Conservation (phyloP, 129 eudicot species). For the Chrysanthemum seticuspe region DNA sequence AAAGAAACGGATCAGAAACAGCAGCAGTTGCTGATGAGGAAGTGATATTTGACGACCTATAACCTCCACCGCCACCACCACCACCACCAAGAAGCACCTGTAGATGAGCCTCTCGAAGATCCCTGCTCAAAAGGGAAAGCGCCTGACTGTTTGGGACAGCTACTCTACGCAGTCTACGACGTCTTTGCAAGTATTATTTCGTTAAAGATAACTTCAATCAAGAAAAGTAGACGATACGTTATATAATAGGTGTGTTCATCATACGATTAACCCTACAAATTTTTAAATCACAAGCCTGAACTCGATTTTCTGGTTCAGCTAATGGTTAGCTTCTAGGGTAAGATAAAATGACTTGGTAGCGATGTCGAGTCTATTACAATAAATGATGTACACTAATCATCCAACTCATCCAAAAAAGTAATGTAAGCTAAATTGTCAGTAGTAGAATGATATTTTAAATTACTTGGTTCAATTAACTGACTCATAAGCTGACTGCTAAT, state of each 20-base stretch:
- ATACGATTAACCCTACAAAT: background rate
- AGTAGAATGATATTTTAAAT: too few species aligned
- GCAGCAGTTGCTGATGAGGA: constrained; percentile 43
- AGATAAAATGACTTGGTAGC: too few species aligned
- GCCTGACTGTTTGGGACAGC: constrained; percentile 74
- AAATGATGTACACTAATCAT: too few species aligned
- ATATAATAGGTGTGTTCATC: background rate
- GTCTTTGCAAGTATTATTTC: constrained; percentile 63
- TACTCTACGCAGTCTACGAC: constrained; percentile 75
- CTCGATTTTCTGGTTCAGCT: too few species aligned
- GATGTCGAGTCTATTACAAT: too few species aligned
- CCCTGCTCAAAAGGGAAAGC: constrained; percentile 78
- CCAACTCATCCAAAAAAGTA: background rate
- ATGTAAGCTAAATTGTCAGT: too few species aligned
- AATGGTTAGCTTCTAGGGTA: too few species aligned
- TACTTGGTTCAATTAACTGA: too few species aligned
- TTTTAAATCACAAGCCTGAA: background rate
- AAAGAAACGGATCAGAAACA: constrained; percentile 60
- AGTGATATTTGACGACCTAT: constrained; percentile 43
- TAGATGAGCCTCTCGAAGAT: constrained; percentile 90
- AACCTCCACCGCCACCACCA: constrained; percentile 48
- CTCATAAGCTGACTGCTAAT: constrained; percentile 11
- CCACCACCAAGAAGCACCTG: constrained; percentile 83
- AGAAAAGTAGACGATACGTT: background rate
- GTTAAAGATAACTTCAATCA: constrained; percentile 40